Evolutionary conservation across 805 yeast genomes (phyloP), one percentile per base, ranked within the genome.

Genomic region (Hanseniaspora pseudoguilliermondii): DNA sequence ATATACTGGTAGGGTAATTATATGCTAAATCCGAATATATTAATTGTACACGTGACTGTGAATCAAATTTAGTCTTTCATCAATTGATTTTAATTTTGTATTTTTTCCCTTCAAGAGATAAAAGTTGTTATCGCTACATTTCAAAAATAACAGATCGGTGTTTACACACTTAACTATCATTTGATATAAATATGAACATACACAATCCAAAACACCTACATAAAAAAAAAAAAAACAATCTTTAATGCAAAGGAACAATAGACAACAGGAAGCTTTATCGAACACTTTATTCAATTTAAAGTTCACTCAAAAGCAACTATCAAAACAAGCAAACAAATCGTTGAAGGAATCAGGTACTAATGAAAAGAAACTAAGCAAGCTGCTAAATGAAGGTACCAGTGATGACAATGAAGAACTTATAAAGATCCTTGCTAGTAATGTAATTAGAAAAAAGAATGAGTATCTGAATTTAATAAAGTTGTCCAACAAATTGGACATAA

Each of bases 251-350:
- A 47, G 51, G 35, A 43, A 54, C 18, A 38, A 11, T 29, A 47
- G 49, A 41, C 52, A 54, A 29, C 57, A 55, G 29, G 56, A 53
- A 46, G 56, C 58, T 8, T 58, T 69, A 48, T 69, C 68, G 41
- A 69, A 68, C 44, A 69, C 72, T 6, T 59, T 69, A 18, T 69
- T 69, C 49, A 70, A 68, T 49, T 59, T 69, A 25, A 68, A 81
- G 74, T 93, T 93, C 70, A 93, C 99, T 3, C 91, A 97, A 1
- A 93, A 93, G 69, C 95, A 86, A 73, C 75, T 93, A 57, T 84
- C 82, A 62, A 79, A 90, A 67, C 98, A 93, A 70, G 91, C 97
- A 1, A 77, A 82, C 34, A 85, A 83, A 67, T 90, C 97, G 2
- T 86, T 89, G 1, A 90, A 89, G 65, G 98, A 93, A 66, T 95